Evolutionary conservation across 441 rosid species (phyloP).

Genomic region (Biscutella laevigata): DNA sequence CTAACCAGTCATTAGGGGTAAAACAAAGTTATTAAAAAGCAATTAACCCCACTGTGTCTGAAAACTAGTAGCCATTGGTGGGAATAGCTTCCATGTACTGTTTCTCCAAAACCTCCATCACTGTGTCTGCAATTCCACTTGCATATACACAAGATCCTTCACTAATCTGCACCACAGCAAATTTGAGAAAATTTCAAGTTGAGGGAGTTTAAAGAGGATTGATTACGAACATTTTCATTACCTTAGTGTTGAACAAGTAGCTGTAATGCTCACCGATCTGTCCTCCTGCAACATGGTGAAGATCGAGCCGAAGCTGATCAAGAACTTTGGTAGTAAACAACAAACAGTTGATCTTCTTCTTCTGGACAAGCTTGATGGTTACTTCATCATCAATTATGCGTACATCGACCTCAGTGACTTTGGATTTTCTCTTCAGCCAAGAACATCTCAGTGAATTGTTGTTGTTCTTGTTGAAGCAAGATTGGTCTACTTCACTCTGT

Average conservation of each 20-base stretch:
- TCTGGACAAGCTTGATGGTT: slow-evolving; percentile 71
- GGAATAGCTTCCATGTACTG: slow-evolving; percentile 38
- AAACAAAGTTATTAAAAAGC: slow-evolving; percentile 7
- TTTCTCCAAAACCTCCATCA: slow-evolving; percentile 52
- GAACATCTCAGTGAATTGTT: slow-evolving; percentile 62
- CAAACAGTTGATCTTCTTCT: slow-evolving; percentile 80
- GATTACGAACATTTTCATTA: slow-evolving; percentile 5
- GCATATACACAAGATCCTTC: slow-evolving; percentile 67
- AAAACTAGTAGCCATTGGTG: slow-evolving; percentile 17
- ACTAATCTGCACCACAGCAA: slow-evolving; percentile 33
- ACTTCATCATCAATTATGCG: slow-evolving; percentile 89
- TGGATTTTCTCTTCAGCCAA: slow-evolving; percentile 81
- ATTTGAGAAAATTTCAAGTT: background rate
- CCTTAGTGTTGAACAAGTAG: slow-evolving; percentile 90
- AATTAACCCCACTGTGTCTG: background rate
- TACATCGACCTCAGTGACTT: slow-evolving; percentile 78
- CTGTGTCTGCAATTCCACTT: slow-evolving; percentile 53
- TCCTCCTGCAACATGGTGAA: slow-evolving; percentile 91
- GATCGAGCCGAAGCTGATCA: slow-evolving; percentile 76
- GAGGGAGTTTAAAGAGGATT: background rate
- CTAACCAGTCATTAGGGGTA: slow-evolving; percentile 15
- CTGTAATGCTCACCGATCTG: slow-evolving; percentile 79
- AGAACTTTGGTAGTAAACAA: slow-evolving; percentile 65
- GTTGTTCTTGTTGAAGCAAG: slow-evolving; percentile 30
- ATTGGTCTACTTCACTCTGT: slow-evolving; percentile 34